These are phyloP conservation scores for Artemisia tridentata DNA, from an alignment of 129 eudicot genomes.

Conservation along the genomic window DNA sequence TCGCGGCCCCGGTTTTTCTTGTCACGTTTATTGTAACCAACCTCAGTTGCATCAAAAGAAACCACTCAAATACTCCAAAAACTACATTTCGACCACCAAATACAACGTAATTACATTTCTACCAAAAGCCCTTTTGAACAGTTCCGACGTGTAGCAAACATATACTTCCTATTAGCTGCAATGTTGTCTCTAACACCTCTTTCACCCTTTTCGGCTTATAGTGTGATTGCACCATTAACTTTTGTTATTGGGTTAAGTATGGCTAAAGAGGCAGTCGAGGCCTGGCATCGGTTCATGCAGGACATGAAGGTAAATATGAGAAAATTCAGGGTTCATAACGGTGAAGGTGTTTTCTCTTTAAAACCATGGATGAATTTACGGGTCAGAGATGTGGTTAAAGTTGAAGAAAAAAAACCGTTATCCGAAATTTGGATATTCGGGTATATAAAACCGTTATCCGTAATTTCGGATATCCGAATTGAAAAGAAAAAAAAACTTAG, in stretches of 20 bases:
- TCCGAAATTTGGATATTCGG: no score
- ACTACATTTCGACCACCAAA: no score
- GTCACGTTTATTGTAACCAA: constrained; percentile 73
- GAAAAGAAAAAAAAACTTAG: constrained; percentile 27
- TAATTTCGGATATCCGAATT: constrained; percentile 63
- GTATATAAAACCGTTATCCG: constrained; percentile 46
- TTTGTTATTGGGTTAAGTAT: no score
- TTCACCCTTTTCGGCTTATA: constrained; percentile 72
- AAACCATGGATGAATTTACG: no score
- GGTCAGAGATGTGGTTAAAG: no score
- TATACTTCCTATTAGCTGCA: constrained; percentile 87
- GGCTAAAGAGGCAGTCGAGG: no score
- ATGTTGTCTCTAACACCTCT: constrained; percentile 72
- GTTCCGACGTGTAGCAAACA: constrained; percentile 91
- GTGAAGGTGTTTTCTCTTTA: no score
- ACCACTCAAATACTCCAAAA: constrained; percentile 71
- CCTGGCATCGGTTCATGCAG: no score
- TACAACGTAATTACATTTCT: no score
- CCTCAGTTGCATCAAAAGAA: constrained; percentile 68
- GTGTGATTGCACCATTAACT: constrained; percentile 88
- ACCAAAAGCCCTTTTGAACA: no score
- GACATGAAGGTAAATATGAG: constrained; percentile 56
- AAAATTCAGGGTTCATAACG: no score
- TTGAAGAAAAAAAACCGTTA: no score
- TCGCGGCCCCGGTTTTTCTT: constrained; percentile 74